phyloP scores from a whole-genome alignment of 768 basidiomycete species.

The Xerocomellus chrysenteron region DNA sequence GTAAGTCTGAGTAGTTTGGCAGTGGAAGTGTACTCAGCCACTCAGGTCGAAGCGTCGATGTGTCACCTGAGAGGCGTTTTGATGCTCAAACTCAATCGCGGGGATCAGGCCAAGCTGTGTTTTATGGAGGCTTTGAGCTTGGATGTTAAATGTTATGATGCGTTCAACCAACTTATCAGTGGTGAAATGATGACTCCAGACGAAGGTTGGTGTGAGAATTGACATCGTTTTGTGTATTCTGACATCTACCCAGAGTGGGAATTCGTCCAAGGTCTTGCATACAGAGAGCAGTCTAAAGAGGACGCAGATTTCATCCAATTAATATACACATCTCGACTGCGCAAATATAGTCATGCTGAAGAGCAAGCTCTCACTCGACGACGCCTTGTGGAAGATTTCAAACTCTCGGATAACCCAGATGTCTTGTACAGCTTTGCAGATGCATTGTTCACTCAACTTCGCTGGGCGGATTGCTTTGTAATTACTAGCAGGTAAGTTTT shows the following conservation, averaged over 20 bases:
- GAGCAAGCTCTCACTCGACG: slow-evolving; percentile 82
- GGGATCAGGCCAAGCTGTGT: slow-evolving; percentile 87
- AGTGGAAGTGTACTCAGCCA: neutral
- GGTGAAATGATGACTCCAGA: slow-evolving; percentile 96
- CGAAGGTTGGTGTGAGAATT: slow-evolving; percentile 67
- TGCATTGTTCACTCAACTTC: slow-evolving; percentile 80
- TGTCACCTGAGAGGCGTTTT: slow-evolving; percentile 91
- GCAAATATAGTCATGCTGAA: slow-evolving; percentile 82
- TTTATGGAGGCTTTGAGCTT: slow-evolving; percentile 94
- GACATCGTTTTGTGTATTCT: neutral
- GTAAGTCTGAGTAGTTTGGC: slow-evolving; percentile 39
- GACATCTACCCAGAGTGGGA: slow-evolving; percentile 79
- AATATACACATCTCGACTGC: slow-evolving; percentile 87
- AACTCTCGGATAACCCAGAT: slow-evolving; percentile 88
- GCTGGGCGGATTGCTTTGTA: slow-evolving; percentile 92
- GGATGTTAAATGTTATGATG: slow-evolving; percentile 97
- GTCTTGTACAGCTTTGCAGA: slow-evolving; percentile 90
- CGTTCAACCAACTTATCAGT: slow-evolving; percentile 85
- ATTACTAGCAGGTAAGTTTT: slow-evolving; percentile 71
- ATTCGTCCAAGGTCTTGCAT: slow-evolving; percentile 83
- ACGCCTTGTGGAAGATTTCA: slow-evolving; percentile 79
- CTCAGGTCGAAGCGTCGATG: slow-evolving; percentile 96
- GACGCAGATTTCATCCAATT: slow-evolving; percentile 91
- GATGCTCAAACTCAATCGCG: slow-evolving; percentile 91
- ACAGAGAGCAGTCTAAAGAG: slow-evolving; percentile 77